A percentile compares a stretch with the other conserved stretches of the same genome.
Conservation (phyloP, 2,329 filamentous ascomycete species). For the Peltaster fructicola region DNA sequence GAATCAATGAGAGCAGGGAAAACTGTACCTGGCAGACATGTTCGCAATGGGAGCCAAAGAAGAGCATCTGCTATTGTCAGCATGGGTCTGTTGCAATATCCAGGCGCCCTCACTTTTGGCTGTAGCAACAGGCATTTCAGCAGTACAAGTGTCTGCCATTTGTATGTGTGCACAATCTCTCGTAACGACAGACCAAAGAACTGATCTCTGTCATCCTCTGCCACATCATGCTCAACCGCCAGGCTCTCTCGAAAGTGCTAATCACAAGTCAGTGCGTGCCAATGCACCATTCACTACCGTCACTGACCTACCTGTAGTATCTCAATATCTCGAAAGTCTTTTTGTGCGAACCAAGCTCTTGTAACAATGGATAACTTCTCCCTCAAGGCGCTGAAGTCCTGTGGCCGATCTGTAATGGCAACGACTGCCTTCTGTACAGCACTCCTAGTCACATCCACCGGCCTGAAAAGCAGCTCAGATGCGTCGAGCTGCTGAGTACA, state of each 20-base stretch:
- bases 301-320: slow-evolving; percentile 46
- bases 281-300: slow-evolving; percentile 1
- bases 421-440: slow-evolving; percentile 98
- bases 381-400: slow-evolving; percentile 76
- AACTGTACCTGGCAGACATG: slow-evolving; percentile 97
- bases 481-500: slow-evolving; percentile 86
- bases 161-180: slow-evolving; percentile 86
- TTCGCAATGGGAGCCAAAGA: slow-evolving; percentile 94
- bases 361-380: slow-evolving; percentile 84
- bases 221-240: slow-evolving; percentile 37
- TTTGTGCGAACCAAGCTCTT: slow-evolving; percentile 89
- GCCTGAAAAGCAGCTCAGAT: slow-evolving; percentile 55
- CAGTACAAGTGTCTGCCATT: slow-evolving; percentile 81
- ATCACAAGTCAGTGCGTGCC: slow-evolving; percentile 7
- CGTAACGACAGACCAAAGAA: slow-evolving; percentile 53
- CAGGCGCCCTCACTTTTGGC: slow-evolving; percentile 51
- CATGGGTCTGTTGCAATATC: slow-evolving; percentile 66
- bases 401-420: slow-evolving; percentile 78
- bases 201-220: slow-evolving; percentile 62
- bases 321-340: slow-evolving; percentile 79
- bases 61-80: slow-evolving; percentile 57
- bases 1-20: slow-evolving; percentile 85
- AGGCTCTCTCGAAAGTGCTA: slow-evolving; percentile 82
- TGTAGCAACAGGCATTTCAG: slow-evolving; percentile 89
- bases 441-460: slow-evolving; percentile 82